phyloP scores from a whole-genome alignment of 768 basidiomycete species.

The Coprinellus micaceus region DNA sequence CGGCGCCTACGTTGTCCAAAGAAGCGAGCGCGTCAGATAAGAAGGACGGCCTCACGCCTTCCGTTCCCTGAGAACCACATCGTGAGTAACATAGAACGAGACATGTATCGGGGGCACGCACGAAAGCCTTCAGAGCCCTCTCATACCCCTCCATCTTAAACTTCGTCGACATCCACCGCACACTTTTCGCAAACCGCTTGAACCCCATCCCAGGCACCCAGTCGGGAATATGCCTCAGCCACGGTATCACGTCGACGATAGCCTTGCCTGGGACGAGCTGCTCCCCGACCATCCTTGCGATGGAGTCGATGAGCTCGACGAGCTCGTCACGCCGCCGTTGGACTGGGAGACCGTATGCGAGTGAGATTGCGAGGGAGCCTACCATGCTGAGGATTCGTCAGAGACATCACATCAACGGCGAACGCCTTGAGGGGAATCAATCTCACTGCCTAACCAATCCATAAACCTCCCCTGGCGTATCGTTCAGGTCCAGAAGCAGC shows the following conservation, averaged over 20 bases:
- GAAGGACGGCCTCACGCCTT: conserved; percentile 6
- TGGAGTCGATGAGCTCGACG: conserved; percentile 14
- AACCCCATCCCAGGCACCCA: conserved; percentile 33
- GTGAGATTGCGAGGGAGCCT: conserved; percentile 18
- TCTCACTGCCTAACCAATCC: not conserved
- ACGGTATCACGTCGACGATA: conserved; percentile 20
- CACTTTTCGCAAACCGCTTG: conserved; percentile 24
- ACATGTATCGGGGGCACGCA: not conserved
- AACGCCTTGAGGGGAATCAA: no score
- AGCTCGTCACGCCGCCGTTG: conserved; percentile 22
- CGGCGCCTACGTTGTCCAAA: not conserved
- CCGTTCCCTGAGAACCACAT: not conserved
- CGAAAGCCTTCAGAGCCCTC: conserved; percentile 5
- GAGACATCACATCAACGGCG: no score
- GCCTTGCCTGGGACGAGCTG: conserved; percentile 15
- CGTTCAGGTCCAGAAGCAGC: not conserved
- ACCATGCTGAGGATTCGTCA: conserved; percentile 17
- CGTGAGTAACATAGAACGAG: not conserved
- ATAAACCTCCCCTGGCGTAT: not conserved
- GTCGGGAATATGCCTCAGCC: conserved; percentile 22
- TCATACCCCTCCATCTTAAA: conserved; percentile 4
- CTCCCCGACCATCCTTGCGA: conserved; percentile 13
- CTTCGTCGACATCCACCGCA: conserved; percentile 8
- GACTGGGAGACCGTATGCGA: conserved; percentile 27
- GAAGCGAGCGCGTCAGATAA: conserved; percentile 6